phyloP scores from a whole-genome alignment of 306 rosid species.

The Hylodesmum podocarpum region DNA sequence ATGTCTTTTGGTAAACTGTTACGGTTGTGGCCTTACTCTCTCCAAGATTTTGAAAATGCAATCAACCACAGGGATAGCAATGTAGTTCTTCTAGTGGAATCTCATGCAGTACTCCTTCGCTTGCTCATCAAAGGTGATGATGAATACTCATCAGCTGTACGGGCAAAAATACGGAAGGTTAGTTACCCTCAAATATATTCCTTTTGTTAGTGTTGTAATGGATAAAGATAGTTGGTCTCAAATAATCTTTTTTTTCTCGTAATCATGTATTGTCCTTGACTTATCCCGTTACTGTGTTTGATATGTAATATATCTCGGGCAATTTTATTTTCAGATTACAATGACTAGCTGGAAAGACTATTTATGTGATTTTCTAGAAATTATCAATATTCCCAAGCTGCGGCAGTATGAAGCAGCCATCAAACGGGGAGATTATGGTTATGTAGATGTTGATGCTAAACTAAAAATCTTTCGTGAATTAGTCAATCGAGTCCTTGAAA shows the following conservation, averaged over 20 bases:
- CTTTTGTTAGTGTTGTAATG: not conserved
- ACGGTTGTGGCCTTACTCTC: constrained; percentile 71
- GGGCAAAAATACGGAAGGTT: constrained; percentile 65
- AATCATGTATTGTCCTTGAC: not conserved
- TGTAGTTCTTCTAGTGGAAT: constrained; percentile 77
- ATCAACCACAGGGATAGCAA: constrained; percentile 75
- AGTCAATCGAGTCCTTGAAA: constrained; percentile 65
- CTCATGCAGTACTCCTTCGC: constrained; percentile 77
- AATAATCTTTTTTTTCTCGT: not conserved
- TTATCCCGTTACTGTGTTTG: not conserved
- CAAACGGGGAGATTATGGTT: constrained; percentile 86
- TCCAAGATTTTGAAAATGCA: constrained; percentile 86
- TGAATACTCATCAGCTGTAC: constrained; percentile 49
- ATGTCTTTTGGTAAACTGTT: constrained; percentile 66
- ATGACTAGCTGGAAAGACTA: constrained; percentile 72
- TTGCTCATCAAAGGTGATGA: constrained; percentile 64
- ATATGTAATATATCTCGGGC: constrained; percentile 16
- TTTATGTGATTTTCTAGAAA: constrained; percentile 77
- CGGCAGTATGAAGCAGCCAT: constrained; percentile 55
- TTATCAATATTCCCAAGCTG: constrained; percentile 62
- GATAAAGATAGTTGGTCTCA: not conserved
- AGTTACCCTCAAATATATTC: constrained; percentile 2
- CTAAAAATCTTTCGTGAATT: constrained; percentile 61
- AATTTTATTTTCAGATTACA: constrained; percentile 66
- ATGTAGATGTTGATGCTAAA: constrained; percentile 68